Percentiles rank a stretch among this genome's conserved stretches.
These are phyloP conservation scores for Solanum pinnatisectum DNA, from an alignment of 257 asterid species.

Conservation along the genomic window DNA sequence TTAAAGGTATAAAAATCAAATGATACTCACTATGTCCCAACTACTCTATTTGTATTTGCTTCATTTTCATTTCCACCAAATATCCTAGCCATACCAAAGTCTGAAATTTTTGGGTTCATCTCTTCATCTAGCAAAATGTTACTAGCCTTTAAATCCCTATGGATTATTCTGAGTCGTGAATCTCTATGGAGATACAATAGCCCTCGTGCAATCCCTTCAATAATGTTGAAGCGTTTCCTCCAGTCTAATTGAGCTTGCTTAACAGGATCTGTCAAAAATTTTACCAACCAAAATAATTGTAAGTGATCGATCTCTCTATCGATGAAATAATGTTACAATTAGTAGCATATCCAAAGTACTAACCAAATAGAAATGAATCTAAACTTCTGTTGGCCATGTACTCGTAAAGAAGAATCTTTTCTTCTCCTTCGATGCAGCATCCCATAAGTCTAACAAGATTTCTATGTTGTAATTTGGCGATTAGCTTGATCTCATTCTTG, in stretches of 20 bases:
- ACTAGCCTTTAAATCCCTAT: slow-evolving; percentile 78
- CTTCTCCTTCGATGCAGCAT: slow-evolving; percentile 73
- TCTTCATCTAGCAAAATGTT: slow-evolving; percentile 74
- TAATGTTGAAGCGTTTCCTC: slow-evolving; percentile 48
- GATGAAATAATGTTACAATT: neutral
- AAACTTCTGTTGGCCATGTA: slow-evolving; percentile 86
- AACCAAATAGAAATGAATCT: slow-evolving; percentile 64
- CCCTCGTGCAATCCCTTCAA: slow-evolving; percentile 88
- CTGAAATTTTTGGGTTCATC: slow-evolving; percentile 90
- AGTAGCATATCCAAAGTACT: neutral
- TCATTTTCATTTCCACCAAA: slow-evolving; percentile 79
- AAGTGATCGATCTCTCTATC: neutral
- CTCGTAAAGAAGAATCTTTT: slow-evolving; percentile 65
- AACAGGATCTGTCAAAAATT: slow-evolving; percentile 30
- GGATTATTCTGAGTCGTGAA: slow-evolving; percentile 76
- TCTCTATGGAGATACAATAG: slow-evolving; percentile 81
- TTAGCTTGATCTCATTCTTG: slow-evolving; percentile 60
- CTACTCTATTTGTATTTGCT: slow-evolving; percentile 69
- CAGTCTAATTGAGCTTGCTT: slow-evolving; percentile 48
- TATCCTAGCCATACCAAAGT: slow-evolving; percentile 91
- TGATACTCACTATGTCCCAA: slow-evolving; percentile 73
- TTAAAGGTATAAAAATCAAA: neutral
- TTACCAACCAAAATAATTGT: neutral
- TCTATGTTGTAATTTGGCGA: slow-evolving; percentile 75
- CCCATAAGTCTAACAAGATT: slow-evolving; percentile 79